Conservation (phyloP, 148 eudicot genomes). For the Linanthus parryae region DNA sequence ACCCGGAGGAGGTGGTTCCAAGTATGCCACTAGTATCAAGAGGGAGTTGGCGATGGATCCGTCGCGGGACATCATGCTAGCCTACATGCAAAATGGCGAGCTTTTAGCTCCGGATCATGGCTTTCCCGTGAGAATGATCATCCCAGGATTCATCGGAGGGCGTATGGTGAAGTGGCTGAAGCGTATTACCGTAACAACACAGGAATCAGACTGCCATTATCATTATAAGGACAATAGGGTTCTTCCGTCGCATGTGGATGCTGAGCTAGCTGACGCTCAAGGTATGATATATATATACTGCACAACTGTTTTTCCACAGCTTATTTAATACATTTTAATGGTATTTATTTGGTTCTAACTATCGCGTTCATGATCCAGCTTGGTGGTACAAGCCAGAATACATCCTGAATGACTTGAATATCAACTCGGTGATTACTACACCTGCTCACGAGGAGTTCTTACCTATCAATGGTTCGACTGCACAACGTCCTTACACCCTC, state of each 20-base stretch:
- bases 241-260: conserved; percentile 81
- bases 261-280: conserved; percentile 78
- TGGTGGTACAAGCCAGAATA: conserved; percentile 97
- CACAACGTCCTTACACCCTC: conserved; percentile 75
- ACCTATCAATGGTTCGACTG: conserved; percentile 72
- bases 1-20: conserved; percentile 96
- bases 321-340: neutral
- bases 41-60: conserved; percentile 78
- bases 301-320: neutral
- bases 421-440: conserved; percentile 87
- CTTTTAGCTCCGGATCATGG: conserved; percentile 68
- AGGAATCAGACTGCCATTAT: conserved; percentile 65
- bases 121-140: conserved; percentile 69
- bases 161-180: conserved; percentile 94
- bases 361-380: conserved; percentile 32
- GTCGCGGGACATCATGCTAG: conserved; percentile 69
- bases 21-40: conserved; percentile 71
- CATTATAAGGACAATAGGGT: conserved; percentile 80
- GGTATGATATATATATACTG: conserved; percentile 37
- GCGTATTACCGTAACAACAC: conserved; percentile 55
- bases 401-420: conserved; percentile 91
- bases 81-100: conserved; percentile 90
- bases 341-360: neutral
- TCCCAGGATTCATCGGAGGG: conserved; percentile 88
- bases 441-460: conserved; percentile 81